Conservation (phyloP, 768 basidiomycete genomes). For the Agrocybe pediades region DNA sequence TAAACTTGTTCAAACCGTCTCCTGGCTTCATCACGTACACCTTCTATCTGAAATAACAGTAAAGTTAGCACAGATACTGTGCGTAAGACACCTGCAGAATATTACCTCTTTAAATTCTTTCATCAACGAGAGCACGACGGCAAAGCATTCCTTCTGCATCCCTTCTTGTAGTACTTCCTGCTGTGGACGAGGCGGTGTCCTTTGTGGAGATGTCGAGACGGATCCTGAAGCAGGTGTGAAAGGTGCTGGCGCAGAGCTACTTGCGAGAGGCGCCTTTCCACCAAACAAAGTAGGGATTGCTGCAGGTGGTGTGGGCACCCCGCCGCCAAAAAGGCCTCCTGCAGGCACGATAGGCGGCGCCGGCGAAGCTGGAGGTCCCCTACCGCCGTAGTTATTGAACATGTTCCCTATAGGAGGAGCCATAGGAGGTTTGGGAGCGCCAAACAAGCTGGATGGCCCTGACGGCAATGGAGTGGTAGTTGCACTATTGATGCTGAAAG, state of each 20-base stretch:
- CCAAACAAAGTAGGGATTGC: neutral
- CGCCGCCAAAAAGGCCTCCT: conserved; percentile 2
- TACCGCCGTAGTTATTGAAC: too few relatives aligned
- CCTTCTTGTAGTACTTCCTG: conserved; percentile 50
- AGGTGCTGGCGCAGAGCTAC: neutral
- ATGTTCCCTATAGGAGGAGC: neutral
- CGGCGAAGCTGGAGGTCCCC: neutral
- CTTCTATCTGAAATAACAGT: neutral
- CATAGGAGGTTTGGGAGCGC: conserved; percentile 2
- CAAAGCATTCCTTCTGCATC: conserved; percentile 66
- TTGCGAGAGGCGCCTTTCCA: too few relatives aligned
- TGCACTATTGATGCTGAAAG: conserved; percentile 15
- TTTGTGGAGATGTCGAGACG: conserved; percentile 1
- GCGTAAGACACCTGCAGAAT: too few relatives aligned
- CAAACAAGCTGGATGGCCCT: neutral
- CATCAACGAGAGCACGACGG: conserved; percentile 46
- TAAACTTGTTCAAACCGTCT: neutral
- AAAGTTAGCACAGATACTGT: neutral
- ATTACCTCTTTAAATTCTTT: conserved; percentile 64
- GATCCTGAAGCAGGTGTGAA: neutral
- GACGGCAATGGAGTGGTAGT: conserved; percentile 3
- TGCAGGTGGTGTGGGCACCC: neutral
- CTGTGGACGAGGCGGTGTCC: conserved; percentile 6
- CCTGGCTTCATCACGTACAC: neutral
- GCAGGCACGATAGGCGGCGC: neutral